Conservation (phyloP, 495 filamentous ascomycete species). For the Penicillium turbatum region DNA sequence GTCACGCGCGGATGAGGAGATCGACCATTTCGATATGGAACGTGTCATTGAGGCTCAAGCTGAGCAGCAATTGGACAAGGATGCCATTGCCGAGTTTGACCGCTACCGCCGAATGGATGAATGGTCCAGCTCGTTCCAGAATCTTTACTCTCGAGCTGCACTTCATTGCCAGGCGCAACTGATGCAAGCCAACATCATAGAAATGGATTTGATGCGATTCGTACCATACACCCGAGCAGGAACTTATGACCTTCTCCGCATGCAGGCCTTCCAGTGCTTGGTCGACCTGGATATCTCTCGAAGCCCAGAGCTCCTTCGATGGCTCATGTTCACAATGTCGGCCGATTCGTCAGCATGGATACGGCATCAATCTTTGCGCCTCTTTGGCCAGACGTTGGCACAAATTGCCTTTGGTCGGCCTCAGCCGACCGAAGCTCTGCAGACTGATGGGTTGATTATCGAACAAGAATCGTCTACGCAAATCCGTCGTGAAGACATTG, state of each 20-base stretch:
- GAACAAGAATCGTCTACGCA: slow-evolving; percentile 70
- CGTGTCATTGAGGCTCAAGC: slow-evolving; percentile 51
- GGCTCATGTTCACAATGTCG: slow-evolving; percentile 66
- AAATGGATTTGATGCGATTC: slow-evolving; percentile 60
- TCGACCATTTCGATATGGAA: slow-evolving; percentile 47
- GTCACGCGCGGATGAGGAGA: slow-evolving; percentile 33
- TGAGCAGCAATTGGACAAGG: slow-evolving; percentile 59
- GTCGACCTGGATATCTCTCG: slow-evolving; percentile 71
- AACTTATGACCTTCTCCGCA: slow-evolving; percentile 73
- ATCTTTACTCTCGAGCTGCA: slow-evolving; percentile 79
- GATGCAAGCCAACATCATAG: slow-evolving; percentile 66
- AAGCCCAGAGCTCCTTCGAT: slow-evolving; percentile 56
- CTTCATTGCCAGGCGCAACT: slow-evolving; percentile 71
- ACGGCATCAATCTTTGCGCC: slow-evolving; percentile 60
- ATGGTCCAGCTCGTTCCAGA: slow-evolving; percentile 87
- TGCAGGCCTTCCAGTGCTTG: slow-evolving; percentile 78
- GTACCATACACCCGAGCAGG: slow-evolving; percentile 73
- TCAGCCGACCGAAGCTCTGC: slow-evolving; percentile 22
- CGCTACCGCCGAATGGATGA: slow-evolving; percentile 89
- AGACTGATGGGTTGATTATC: slow-evolving; percentile 67
- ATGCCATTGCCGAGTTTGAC: slow-evolving; percentile 79
- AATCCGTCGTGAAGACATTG: slow-evolving; percentile 62
- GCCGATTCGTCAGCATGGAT: slow-evolving; percentile 79
- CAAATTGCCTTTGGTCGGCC: slow-evolving; percentile 71
- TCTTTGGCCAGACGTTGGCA: slow-evolving; percentile 70